phyloP scores from a whole-genome alignment of 306 rosid species.

The Cicer yamashitae region DNA sequence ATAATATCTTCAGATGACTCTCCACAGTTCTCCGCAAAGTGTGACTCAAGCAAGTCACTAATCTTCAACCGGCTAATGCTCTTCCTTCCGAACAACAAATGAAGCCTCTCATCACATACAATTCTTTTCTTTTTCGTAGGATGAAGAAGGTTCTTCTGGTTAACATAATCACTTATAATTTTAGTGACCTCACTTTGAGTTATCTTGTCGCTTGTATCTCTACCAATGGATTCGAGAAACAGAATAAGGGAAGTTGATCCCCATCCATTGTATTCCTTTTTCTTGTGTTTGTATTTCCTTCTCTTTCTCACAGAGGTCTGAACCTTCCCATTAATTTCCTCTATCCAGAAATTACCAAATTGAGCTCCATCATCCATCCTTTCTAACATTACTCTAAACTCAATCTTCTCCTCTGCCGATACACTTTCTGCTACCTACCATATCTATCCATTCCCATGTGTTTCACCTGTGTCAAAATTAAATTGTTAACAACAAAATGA shows the following conservation, averaged over 20 bases:
- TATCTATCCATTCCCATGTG: conserved; percentile 7
- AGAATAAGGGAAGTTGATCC: conserved; percentile 66
- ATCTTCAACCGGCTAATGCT: conserved; percentile 65
- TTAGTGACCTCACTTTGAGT: conserved; percentile 62
- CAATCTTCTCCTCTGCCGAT: conserved; percentile 32
- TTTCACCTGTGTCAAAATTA: conserved; percentile 20
- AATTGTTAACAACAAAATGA: no score
- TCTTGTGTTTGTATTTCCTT: conserved; percentile 56
- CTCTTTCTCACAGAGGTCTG: conserved; percentile 43
- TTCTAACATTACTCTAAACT: conserved; percentile 34
- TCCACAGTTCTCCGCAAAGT: conserved; percentile 60
- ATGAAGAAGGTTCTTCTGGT: conserved; percentile 52
- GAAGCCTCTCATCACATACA: conserved; percentile 66
- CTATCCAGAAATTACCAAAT: conserved; percentile 45
- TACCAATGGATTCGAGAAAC: conserved; percentile 71
- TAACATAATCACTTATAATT: conserved; percentile 64
- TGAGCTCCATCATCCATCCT: conserved; percentile 31
- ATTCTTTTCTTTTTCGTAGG: conserved; percentile 70
- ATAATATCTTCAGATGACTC: conserved; percentile 49
- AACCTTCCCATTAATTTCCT: conserved; percentile 47
- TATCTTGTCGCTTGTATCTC: conserved; percentile 53
- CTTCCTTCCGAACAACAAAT: conserved; percentile 69
- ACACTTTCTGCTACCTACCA: conserved; percentile 16
- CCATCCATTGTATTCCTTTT: conserved; percentile 73
- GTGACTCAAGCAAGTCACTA: conserved; percentile 66